phyloP scores from a whole-genome alignment of 257 asterid genomes.

The Solanum virginianum region DNA sequence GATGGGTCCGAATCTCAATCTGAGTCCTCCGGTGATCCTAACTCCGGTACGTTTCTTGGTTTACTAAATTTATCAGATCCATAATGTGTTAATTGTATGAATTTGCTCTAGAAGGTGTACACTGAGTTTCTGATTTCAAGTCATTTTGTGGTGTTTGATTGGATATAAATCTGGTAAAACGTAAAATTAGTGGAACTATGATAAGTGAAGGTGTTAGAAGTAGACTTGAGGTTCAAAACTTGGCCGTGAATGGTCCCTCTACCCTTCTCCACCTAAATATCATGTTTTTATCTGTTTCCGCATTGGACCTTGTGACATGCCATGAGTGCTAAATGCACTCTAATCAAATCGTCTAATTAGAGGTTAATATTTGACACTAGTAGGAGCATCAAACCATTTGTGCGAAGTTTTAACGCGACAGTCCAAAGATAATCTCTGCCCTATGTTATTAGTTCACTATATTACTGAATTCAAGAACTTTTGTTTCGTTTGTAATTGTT shows the following conservation, averaged over 20 bases:
- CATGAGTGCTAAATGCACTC: neutral
- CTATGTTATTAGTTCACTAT: neutral
- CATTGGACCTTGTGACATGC: neutral
- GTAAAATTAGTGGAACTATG: neutral
- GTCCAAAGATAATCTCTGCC: neutral
- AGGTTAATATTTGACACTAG: neutral
- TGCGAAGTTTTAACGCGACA: neutral
- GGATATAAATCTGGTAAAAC: neutral
- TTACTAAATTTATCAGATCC: neutral
- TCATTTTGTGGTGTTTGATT: neutral
- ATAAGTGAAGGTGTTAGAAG: neutral
- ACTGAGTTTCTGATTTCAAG: neutral
- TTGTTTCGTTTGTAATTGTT: neutral
- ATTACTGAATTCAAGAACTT: neutral
- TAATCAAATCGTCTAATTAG: neutral
- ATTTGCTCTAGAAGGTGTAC: neutral
- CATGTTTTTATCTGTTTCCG: neutral
- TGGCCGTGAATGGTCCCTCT: neutral
- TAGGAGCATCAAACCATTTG: neutral
- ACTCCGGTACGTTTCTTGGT: conserved; percentile 14
- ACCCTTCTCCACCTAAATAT: neutral
- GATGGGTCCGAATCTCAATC: conserved; percentile 18
- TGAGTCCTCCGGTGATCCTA: conserved; percentile 8
- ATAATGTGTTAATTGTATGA: neutral
- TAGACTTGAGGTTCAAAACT: neutral